Evolutionary conservation across 2,329 filamentous ascomycete species (phyloP).

Genomic region (Phialocephala sp.): DNA sequence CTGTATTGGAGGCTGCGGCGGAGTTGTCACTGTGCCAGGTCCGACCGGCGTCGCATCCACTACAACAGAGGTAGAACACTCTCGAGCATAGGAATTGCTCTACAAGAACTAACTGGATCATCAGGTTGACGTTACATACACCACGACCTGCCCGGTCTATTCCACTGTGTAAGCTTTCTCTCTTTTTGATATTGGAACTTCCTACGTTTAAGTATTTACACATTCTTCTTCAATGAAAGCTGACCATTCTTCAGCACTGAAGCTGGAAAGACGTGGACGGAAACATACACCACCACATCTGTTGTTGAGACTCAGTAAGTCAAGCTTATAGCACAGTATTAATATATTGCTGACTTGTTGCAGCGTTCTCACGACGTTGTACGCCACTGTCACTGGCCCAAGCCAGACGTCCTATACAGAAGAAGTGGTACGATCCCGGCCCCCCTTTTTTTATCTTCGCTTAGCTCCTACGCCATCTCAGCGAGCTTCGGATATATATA

Average conservation of each 20-base stretch:
- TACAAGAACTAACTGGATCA: background rate
- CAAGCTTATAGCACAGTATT: too few species aligned
- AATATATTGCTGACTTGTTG: background rate
- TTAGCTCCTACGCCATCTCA: background rate
- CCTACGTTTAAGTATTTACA: background rate
- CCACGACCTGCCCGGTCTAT: conserved; percentile 48
- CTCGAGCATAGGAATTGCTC: background rate
- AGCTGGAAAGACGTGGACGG: conserved; percentile 46
- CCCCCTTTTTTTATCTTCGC: conserved; percentile 20
- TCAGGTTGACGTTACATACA: conserved; percentile 32
- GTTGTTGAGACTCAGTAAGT: conserved; percentile 33
- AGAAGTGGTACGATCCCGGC: conserved; percentile 11
- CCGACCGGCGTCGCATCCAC: conserved; percentile 24
- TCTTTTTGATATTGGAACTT: background rate
- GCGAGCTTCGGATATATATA: background rate
- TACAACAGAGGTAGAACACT: conserved; percentile 28
- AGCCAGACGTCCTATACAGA: background rate
- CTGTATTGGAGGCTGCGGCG: conserved; percentile 30
- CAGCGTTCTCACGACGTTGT: conserved; percentile 17
- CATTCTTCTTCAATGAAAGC: conserved; percentile 6
- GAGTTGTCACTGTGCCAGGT: conserved; percentile 26
- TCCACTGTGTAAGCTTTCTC: conserved; percentile 30
- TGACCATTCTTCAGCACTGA: conserved; percentile 37
- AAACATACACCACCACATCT: conserved; percentile 52
- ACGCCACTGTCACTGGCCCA: conserved; percentile 18